Evolutionary conservation across 495 filamentous ascomycete species (phyloP), one percentile per base, ranked within the genome.

Genomic region (Aspergillus kassunensis): DNA sequence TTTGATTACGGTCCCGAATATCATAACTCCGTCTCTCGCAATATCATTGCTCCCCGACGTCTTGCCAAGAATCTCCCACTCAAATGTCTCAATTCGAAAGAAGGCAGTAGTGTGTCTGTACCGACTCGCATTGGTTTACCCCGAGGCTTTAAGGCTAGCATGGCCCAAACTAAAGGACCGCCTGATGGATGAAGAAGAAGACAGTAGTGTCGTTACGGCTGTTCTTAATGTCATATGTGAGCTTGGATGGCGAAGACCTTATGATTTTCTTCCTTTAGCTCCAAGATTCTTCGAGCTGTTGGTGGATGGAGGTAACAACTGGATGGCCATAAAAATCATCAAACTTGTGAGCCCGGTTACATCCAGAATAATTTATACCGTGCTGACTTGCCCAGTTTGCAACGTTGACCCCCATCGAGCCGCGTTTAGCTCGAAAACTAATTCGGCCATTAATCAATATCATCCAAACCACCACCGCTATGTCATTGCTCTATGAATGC

Each of bases 301-400:
- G 9, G 91, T 96, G n/a, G 87, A 92, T 44, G 82, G 89, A 25
- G 88, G 86, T 6, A 97, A 98, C 65, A 98, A 98, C 70, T 98
- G 93, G 93, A 97, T 98, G 92, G 91, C 90, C 27, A 97, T 98
- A 63, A 98, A 98, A 60, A 81, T 97, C 48, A 98, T 98, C 63
- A 98, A 98, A 66, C 80, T 98, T 44, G 91, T 93, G 62, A 53
- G 84, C 70, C 15, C 39, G 15, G 11, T 18, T 24, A 2, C 49
- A 7, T 34, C 29, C 7, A 4, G 27, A 47, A 3, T 42, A 21
- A n/a, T 19, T 1, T 11, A 6, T 31, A 3, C 25, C 2, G 43
- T 50, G 42, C 57, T 68, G 35, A 67, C 49, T 4, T 27, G 13
- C 44, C 4, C 61, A 96, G 89, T 98, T 98, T 79, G 91, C 93